These are phyloP conservation scores for Pythium periplocum DNA, from an alignment of 352 stramenopile species.

Conservation along the genomic window DNA sequence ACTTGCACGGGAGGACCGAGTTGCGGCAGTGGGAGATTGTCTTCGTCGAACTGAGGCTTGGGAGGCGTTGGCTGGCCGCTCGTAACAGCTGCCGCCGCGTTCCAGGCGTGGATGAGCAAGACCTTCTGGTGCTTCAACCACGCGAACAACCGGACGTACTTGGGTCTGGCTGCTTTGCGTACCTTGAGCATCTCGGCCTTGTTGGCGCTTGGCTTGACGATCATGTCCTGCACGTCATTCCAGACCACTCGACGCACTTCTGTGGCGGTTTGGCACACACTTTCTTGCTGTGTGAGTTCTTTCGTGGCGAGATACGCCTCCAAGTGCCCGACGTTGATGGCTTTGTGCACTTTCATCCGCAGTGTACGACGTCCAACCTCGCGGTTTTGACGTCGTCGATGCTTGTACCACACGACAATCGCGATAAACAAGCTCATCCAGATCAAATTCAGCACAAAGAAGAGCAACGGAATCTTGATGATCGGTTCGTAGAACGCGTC, in stretches of 20 bases:
- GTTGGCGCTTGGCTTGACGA: constrained; percentile 3
- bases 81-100: too few species aligned
- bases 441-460: constrained; percentile 89
- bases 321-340: constrained; percentile 36
- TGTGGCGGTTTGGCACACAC: constrained; percentile 39
- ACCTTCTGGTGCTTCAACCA: constrained; percentile 9
- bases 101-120: too few species aligned
- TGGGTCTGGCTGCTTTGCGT: constrained; percentile 9
- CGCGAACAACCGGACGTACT: constrained; percentile 9
- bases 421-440: constrained; percentile 76
- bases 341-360: constrained; percentile 64
- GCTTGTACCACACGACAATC: constrained; percentile 55
- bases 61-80: not conserved
- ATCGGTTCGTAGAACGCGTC: constrained; percentile 33
- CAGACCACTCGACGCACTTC: constrained; percentile 50
- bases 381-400: constrained; percentile 39
- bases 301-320: constrained; percentile 33
- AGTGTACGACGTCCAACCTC: constrained; percentile 84
- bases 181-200: constrained; percentile 1
- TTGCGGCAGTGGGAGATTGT: constrained; percentile 11
- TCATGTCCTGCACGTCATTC: constrained; percentile 28
- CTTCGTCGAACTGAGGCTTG: not conserved
- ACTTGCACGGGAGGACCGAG: constrained; percentile 57
- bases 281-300: constrained; percentile 45
- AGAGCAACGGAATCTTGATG: constrained; percentile 50